Evolutionary conservation across 768 basidiomycete species (phyloP), one percentile per base, ranked within the genome.

Genomic region (Chiua virens): DNA sequence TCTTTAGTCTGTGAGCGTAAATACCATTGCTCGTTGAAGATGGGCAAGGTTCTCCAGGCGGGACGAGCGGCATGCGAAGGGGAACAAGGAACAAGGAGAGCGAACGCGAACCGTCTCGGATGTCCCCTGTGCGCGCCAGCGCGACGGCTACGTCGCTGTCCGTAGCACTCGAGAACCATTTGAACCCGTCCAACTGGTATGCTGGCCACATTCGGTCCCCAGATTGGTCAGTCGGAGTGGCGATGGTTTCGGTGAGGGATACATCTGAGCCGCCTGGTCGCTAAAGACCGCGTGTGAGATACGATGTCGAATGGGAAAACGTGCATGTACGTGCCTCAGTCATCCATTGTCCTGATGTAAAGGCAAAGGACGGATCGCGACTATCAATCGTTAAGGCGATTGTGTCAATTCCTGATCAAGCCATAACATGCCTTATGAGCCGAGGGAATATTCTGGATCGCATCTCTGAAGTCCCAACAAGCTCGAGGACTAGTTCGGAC

Each of bases 81-180:
- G 87, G 86, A 38, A 91, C 73, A 27, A 91, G 74, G 71, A 91
- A 90, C 34, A 91, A 80, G 1, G 87, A 89, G 13, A 90, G 76
- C 0, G 79, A 79, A 34, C 81, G 78, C 1, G 87, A 84, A 7
- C 89, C 87, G 13, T 73, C 67, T 42, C 72, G 56, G 23, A 63
- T 52, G 1, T 79, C 65, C 1, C 86, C 87, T 2, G 88, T 89
- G 34, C 88, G 83, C 6, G 87, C 89, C 6, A 91, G 72, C 1
- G 86, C 87, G 22, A 91, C 74, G 0, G 87, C 78, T 9, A 89
- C 71, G 52, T 91, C 73, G 55, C 85, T 81, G 58, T 91, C 89
- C 1, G 87, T 87, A 2, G 89, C 89, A 57, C 86, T 87, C 15
- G 88, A 89, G 67, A 90, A 90, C 88, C 88, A 90, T 69, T 89